Evolutionary conservation across 2,329 filamentous ascomycete species (phyloP), one percentile per base, ranked within the genome.

Genomic region (Sclerotinia spermophila): DNA sequence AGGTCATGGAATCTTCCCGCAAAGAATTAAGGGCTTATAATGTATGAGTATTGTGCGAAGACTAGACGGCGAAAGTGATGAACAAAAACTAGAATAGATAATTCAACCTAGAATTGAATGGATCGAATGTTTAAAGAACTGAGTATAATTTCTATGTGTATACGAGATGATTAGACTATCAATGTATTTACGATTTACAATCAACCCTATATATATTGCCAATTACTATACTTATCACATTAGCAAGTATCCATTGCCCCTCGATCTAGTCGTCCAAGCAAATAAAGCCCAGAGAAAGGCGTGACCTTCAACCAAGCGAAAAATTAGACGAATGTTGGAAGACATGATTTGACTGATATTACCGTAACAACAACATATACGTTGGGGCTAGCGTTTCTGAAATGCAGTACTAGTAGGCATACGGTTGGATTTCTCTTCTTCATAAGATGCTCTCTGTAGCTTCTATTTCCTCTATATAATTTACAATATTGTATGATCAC

Each of bases 21-120:
- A 13, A 15, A 27, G 24, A n/a, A 7, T 4, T 7, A n/a, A n/a
- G 24, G 2, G 2, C 3, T 6, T 27, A 6, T 2, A 5, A 13
- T 7, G n/a, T 5, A 51, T 7, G 3, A 1, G 48, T 51, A 2
- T 7, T 3, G 5, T 27, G 1, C 5, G 5, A 51, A 2, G 24
- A 17, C 48, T 27, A 1, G 1, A 13, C 3, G 1, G 24, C 11
- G 48, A 51, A 24, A 51, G 48, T 51, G 48, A 51, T 13, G 48
- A 27, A 24, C n/a, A 13, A 7, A 51, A 51, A 51, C 2, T 27
- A 51, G 5, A 15, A 51, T 5, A 15, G 45, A 51, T n/a, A 1
- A 27, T 15, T 1, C 2, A n/a, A 51, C 15, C 5, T 6, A 11
- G 11, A 24, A 51, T 6, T 15, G 2, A 3, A 1, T 6, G 48